These are phyloP conservation scores for Themeda triandra DNA, from an alignment of 176 grass and related monocot genomes.

Conservation along the genomic window DNA sequence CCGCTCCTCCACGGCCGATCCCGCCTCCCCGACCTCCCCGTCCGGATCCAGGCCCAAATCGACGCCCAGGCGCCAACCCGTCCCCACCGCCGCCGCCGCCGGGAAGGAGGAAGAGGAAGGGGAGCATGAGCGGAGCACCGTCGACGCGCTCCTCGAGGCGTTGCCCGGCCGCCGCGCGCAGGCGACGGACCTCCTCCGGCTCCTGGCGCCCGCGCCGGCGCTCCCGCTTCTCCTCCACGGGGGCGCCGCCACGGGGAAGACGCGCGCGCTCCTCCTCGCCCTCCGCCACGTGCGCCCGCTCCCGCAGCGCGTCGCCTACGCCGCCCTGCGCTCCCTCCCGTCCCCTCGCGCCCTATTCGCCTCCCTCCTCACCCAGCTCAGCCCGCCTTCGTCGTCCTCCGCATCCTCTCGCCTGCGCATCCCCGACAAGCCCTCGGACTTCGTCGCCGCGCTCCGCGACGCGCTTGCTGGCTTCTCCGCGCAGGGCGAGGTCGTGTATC, in stretches of 20 bases:
- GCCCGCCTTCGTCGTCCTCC: slow-evolving; percentile 29
- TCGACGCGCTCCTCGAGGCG: slow-evolving; percentile 12
- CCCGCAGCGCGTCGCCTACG: slow-evolving; percentile 48
- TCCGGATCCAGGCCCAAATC: slow-evolving; percentile 36
- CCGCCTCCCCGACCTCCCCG: slow-evolving; percentile 11
- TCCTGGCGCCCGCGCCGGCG: slow-evolving; percentile 61
- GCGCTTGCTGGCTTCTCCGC: slow-evolving; percentile 34
- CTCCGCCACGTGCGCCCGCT: slow-evolving; percentile 47
- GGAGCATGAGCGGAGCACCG: neutral
- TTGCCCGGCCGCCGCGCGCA: slow-evolving; percentile 53
- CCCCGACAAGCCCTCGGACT: slow-evolving; percentile 68
- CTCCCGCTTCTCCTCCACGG: slow-evolving; percentile 65
- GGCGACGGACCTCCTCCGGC: slow-evolving; percentile 60
- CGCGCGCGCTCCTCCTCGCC: slow-evolving; percentile 60
- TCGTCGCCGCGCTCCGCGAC: slow-evolving; percentile 59
- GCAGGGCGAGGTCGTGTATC: slow-evolving; percentile 46
- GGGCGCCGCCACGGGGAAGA: slow-evolving; percentile 71
- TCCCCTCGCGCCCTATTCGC: slow-evolving; percentile 46
- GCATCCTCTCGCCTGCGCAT: slow-evolving; percentile 40
- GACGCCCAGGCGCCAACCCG: neutral
- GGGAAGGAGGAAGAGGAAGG: neutral
- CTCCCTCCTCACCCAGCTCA: slow-evolving; percentile 62
- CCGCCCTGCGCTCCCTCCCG: slow-evolving; percentile 63
- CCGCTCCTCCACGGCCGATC: slow-evolving; percentile 26
- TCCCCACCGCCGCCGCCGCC: neutral